Evolutionary conservation across 2,329 filamentous ascomycete genomes (phyloP).

Genomic region (Xylogone sp.): DNA sequence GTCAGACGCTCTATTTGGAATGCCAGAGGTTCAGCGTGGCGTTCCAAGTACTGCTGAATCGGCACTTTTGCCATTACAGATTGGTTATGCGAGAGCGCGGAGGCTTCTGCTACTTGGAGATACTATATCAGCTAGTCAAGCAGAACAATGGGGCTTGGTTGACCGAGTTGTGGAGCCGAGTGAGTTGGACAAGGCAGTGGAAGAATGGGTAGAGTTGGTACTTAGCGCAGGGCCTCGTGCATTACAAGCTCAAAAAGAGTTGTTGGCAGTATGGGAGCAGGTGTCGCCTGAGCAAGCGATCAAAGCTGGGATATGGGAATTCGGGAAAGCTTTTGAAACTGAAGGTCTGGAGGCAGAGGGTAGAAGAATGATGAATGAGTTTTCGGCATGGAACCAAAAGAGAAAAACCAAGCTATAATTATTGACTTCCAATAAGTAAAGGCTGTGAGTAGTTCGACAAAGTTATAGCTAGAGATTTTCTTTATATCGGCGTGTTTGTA

Average conservation of each 20-base stretch:
- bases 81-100: not conserved
- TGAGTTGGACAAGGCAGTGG: not conserved
- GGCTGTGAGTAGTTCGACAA: too few species aligned
- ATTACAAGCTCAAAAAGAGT: not conserved
- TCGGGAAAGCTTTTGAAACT: not conserved
- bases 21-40: not conserved
- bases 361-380: not conserved
- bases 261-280: not conserved
- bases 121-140: not conserved
- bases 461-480: too few species aligned
- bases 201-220: not conserved
- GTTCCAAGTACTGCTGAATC: not conserved
- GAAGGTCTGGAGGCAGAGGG: not conserved
- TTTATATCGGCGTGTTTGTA: too few species aligned
- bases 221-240: not conserved
- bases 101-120: not conserved
- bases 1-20: not conserved
- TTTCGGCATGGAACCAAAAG: not conserved
- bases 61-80: not conserved
- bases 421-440: too few species aligned
- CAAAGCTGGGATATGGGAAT: not conserved
- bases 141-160: slow-evolving; percentile 1
- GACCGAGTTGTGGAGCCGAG: slow-evolving; percentile 1
- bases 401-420: slow-evolving; percentile 7
- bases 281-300: not conserved